Evolutionary conservation across 1,139 yeast species (phyloP), one percentile per base, ranked within the genome.

Genomic region (Kodamaea suecica): DNA sequence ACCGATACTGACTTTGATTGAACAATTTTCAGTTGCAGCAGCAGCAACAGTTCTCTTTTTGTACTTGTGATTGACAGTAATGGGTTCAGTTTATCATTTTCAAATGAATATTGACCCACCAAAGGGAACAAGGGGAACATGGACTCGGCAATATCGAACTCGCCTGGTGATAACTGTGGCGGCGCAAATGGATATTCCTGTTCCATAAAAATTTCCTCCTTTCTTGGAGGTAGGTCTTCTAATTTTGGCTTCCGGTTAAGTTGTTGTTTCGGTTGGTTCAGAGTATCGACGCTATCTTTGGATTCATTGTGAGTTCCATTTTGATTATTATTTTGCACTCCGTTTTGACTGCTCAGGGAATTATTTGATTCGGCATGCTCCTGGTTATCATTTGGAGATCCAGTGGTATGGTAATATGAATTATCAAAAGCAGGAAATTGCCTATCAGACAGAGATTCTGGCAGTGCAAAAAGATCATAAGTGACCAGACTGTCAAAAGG

Each of bases 61-160:
- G 24, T 21, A 4, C 26, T 30, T 4, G 63, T 61, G 7, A 60
- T 40, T 5, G 60, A 52, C 59, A 59, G 63, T 34, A 67, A 52
- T 4, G 73, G 73, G 37, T 62, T 59, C 30, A 63, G 55, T 33
- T 56, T 57, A 42, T 55, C 63, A 34, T 53, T 54, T 27, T 67
- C 72, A 42, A 69, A 67, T 33, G 70, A 66, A 32, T 57, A 56
- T 23, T 63, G 61, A 2, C 79, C 80, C 29, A 74, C 71, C 36
- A 75, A 55, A 0, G 80, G 78, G 38, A 71, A 73, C 20, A 75
- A 57, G 2, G 80, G 80, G 44, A 73, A 74, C 59, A 69, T 61
- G 21, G 55, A 52, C 31, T 61, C 55, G 33, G 40, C 45, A 37
- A 43, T 29, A 24, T 45, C 46, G 24, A 45, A 24, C 27, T 47